These are phyloP conservation scores for Clonostachys sp. DNA, from an alignment of 2,329 filamentous ascomycete species.

Conservation along the genomic window DNA sequence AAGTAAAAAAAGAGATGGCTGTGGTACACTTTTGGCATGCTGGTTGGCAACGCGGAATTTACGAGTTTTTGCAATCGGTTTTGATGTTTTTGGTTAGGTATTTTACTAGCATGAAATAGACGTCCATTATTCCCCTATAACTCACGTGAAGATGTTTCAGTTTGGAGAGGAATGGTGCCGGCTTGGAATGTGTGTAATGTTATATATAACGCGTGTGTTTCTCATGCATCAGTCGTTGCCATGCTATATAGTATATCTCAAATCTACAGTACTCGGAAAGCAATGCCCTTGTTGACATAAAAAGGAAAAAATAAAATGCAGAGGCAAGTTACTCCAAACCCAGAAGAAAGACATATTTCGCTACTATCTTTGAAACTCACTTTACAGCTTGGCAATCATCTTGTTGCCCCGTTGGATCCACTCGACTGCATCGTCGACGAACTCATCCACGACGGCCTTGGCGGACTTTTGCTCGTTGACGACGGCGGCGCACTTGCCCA, in stretches of 20 bases:
- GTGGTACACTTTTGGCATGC: too few species aligned
- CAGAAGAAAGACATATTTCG: too few species aligned
- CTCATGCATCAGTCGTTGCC: neutral
- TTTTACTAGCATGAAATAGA: slow-evolving; percentile 27
- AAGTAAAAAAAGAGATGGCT: too few species aligned
- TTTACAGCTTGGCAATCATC: slow-evolving; percentile 67
- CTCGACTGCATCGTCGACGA: slow-evolving; percentile 75
- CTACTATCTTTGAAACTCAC: neutral
- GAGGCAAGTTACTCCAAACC: too few species aligned
- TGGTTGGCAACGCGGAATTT: too few species aligned
- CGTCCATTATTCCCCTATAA: slow-evolving; percentile 2
- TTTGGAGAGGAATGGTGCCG: neutral
- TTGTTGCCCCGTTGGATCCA: slow-evolving; percentile 65
- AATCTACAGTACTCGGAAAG: too few species aligned
- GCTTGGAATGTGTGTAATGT: too few species aligned
- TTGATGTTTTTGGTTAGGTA: too few species aligned
- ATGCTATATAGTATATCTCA: neutral
- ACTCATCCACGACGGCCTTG: slow-evolving; percentile 90
- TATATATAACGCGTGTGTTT: neutral
- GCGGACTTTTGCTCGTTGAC: slow-evolving; percentile 90
- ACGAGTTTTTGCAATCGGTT: too few species aligned
- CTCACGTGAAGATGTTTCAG: too few species aligned
- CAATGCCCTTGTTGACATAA: too few species aligned
- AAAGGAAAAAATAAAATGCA: too few species aligned
- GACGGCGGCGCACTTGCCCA: slow-evolving; percentile 95